These are phyloP conservation scores for Beauveria australis DNA, from an alignment of 2,329 filamentous ascomycete genomes.

Conservation along the genomic window DNA sequence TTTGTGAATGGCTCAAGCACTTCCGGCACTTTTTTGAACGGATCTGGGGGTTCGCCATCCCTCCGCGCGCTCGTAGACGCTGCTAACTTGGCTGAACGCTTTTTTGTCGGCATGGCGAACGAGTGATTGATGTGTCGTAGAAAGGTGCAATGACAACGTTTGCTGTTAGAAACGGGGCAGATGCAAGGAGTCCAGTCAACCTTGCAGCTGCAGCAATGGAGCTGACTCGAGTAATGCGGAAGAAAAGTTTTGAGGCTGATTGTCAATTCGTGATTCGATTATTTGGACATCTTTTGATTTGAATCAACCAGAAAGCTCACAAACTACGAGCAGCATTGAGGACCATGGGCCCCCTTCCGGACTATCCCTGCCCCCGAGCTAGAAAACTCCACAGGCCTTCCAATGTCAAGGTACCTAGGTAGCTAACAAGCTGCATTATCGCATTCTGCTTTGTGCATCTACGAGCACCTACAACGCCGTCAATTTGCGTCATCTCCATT, in stretches of 20 bases:
- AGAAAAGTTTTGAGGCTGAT: too few relatives aligned
- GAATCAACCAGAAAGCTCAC: neutral
- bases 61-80: conserved; percentile 15
- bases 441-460: conserved; percentile 2
- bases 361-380: conserved; percentile 9
- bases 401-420: too few relatives aligned
- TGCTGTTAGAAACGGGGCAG: neutral
- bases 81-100: conserved; percentile 24
- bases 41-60: conserved; percentile 41
- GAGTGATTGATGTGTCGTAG: neutral
- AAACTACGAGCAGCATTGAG: neutral
- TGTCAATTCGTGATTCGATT: too few relatives aligned
- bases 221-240: too few relatives aligned
- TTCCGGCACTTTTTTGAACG: conserved; percentile 60
- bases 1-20: conserved; percentile 58
- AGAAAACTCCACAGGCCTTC: conserved; percentile 4
- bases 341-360: neutral
- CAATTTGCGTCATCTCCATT: conserved; percentile 4
- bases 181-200: neutral
- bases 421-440: neutral
- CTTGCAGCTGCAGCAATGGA: neutral
- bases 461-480: conserved; percentile 14
- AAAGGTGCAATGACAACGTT: conserved; percentile 1
- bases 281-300: too few relatives aligned
- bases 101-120: conserved; percentile 19